A percentile compares a stretch with the other conserved stretches of the same genome.
These are phyloP conservation scores for Syncephalastrum sp. DNA, from an alignment of 371 early-diverging fungal species.

Conservation along the genomic window DNA sequence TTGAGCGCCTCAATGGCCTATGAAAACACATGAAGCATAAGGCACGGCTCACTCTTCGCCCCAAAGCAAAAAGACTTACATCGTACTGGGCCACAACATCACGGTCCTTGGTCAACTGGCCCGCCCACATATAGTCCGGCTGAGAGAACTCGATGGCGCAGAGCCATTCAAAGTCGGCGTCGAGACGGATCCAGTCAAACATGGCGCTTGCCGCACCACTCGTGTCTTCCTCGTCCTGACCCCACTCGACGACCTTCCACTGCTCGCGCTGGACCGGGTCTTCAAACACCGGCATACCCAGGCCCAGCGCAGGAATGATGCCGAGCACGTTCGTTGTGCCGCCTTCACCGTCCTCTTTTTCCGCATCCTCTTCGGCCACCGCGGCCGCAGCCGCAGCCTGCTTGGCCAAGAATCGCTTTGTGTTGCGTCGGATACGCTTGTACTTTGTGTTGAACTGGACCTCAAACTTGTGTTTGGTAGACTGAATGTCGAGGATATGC, in stretches of 20 bases:
- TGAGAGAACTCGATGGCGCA: slow-evolving; percentile 87
- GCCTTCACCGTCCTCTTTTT: slow-evolving; percentile 47
- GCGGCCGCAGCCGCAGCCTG: slow-evolving; percentile 81
- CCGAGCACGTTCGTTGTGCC: slow-evolving; percentile 48
- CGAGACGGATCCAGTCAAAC: slow-evolving; percentile 97
- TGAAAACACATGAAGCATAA: background rate
- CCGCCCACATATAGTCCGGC: slow-evolving; percentile 96
- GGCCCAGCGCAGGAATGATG: slow-evolving; percentile 55
- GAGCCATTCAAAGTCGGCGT: slow-evolving; percentile 96
- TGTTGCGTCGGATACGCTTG: slow-evolving; percentile 88
- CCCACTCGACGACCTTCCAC: slow-evolving; percentile 83
- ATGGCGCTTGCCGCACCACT: slow-evolving; percentile 72
- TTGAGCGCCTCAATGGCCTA: slow-evolving; percentile 72
- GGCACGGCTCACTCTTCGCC: background rate
- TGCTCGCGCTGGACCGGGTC: slow-evolving; percentile 68
- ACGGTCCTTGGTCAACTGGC: slow-evolving; percentile 90
- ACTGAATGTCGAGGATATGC: slow-evolving; percentile 87
- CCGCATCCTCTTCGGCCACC: slow-evolving; percentile 62
- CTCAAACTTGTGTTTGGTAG: slow-evolving; percentile 75
- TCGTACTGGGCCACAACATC: slow-evolving; percentile 98
- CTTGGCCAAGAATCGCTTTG: slow-evolving; percentile 77
- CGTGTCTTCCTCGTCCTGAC: slow-evolving; percentile 74
- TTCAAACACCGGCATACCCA: slow-evolving; percentile 74
- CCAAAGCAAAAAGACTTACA: slow-evolving; percentile 9
- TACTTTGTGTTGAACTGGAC: slow-evolving; percentile 96